These are phyloP conservation scores for Candolleomyces eurysporus DNA, from an alignment of 768 basidiomycete genomes.

Conservation along the genomic window DNA sequence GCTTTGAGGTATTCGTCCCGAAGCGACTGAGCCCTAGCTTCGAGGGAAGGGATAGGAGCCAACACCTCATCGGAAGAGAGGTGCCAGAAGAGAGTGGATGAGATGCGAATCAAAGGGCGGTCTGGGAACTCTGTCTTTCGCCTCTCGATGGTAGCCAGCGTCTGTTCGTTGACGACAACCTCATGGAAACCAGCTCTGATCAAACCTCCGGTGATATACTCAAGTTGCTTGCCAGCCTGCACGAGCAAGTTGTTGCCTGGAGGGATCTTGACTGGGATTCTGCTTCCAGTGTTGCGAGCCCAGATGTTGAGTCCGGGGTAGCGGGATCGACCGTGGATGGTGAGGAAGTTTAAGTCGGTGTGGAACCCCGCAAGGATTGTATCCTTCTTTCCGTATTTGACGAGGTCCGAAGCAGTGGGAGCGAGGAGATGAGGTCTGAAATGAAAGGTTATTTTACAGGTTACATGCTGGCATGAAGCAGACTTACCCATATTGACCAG, in stretches of 20 bases:
- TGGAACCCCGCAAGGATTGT: slow-evolving; percentile 95
- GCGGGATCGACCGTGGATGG: slow-evolving; percentile 84
- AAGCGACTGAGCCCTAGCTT: slow-evolving; percentile 43
- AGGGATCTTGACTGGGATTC: slow-evolving; percentile 85
- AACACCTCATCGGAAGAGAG: slow-evolving; percentile 83
- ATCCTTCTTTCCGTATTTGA: slow-evolving; percentile 71
- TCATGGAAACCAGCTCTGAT: slow-evolving; percentile 95
- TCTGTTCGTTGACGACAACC: slow-evolving; percentile 84
- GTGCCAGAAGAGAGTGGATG: slow-evolving; percentile 96
- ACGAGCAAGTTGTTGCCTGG: slow-evolving; percentile 80
- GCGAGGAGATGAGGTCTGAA: slow-evolving; percentile 82
- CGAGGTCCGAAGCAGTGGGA: slow-evolving; percentile 89
- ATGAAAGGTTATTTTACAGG: slow-evolving; percentile 2
- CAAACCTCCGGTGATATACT: slow-evolving; percentile 79
- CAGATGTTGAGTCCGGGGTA: slow-evolving; percentile 91
- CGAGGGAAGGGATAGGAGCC: slow-evolving; percentile 57
- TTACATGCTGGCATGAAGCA: neutral
- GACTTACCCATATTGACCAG: slow-evolving; percentile 79
- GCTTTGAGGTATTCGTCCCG: slow-evolving; percentile 37
- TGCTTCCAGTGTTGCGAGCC: slow-evolving; percentile 91
- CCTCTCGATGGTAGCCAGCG: slow-evolving; percentile 65
- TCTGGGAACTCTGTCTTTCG: slow-evolving; percentile 58
- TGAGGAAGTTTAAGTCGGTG: slow-evolving; percentile 90
- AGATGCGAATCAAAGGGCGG: slow-evolving; percentile 92
- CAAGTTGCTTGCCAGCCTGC: slow-evolving; percentile 94